Conservation (phyloP, 768 basidiomycete genomes). For the Kwoniella sp. region DNA sequence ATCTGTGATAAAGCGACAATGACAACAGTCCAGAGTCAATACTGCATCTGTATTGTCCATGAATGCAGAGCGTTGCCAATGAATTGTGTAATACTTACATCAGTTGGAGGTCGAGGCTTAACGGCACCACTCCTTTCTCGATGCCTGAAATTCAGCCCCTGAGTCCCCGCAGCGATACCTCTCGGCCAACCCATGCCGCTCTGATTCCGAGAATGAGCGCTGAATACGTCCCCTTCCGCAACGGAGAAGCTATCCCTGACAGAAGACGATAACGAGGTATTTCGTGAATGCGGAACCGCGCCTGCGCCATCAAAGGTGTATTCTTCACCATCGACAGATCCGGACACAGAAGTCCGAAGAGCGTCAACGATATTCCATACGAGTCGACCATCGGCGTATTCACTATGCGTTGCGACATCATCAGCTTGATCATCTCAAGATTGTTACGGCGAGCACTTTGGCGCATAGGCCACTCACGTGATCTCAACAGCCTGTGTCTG, state of each 20-base stretch:
- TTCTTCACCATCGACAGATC: conserved; percentile 22
- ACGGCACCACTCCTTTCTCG: conserved; percentile 26
- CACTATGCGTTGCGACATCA: conserved; percentile 22
- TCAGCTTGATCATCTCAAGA: conserved; percentile 22
- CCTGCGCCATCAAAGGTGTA: conserved; percentile 13
- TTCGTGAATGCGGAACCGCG: conserved; percentile 25
- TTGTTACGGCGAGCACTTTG: not conserved
- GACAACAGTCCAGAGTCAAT: no score
- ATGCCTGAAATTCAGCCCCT: conserved; percentile 41
- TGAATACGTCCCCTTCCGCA: conserved; percentile 6
- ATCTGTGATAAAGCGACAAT: conserved; percentile 26
- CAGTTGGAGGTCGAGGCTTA: conserved; percentile 35
- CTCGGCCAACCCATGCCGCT: conserved; percentile 20
- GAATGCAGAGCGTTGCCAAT: no score
- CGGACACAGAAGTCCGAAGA: conserved; percentile 21
- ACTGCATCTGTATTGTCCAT: no score
- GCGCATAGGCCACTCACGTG: conserved; percentile 14
- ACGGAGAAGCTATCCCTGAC: conserved; percentile 8
- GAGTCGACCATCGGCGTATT: conserved; percentile 47
- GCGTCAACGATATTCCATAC: conserved; percentile 50
- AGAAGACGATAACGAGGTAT: conserved; percentile 24
- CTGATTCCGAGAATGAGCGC: not conserved
- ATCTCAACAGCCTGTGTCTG: conserved; percentile 46
- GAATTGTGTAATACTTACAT: conserved; percentile 39
- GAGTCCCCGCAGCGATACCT: conserved; percentile 12